Conservation (phyloP, 2,329 filamentous ascomycete species). For the Alternaria arborescens region DNA sequence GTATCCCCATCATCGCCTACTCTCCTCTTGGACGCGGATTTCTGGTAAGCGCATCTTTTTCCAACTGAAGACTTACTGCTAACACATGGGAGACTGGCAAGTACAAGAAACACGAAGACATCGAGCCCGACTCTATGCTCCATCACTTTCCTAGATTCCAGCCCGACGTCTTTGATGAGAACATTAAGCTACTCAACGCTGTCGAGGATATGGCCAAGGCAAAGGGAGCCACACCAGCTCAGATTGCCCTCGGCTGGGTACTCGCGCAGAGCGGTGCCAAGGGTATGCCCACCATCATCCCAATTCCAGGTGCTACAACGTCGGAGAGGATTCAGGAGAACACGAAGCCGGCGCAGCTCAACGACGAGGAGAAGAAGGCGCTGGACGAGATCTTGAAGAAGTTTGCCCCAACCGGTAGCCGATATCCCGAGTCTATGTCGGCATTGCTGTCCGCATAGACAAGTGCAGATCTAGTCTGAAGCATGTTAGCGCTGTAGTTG, state of each 20-base stretch:
- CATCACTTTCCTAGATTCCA: slow-evolving; percentile 67
- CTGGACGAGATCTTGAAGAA: slow-evolving; percentile 61
- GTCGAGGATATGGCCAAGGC: slow-evolving; percentile 67
- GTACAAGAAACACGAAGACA: slow-evolving; percentile 62
- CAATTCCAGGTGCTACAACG: slow-evolving; percentile 71
- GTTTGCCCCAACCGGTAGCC: slow-evolving; percentile 53
- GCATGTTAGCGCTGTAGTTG: slow-evolving; percentile 22
- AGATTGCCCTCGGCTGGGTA: slow-evolving; percentile 74
- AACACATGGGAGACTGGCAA: slow-evolving; percentile 46
- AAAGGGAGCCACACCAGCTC: slow-evolving; percentile 67
- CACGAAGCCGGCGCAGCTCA: slow-evolving; percentile 62
- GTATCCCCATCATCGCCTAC: slow-evolving; percentile 75
- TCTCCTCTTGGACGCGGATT: slow-evolving; percentile 73
- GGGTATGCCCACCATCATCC: slow-evolving; percentile 67
- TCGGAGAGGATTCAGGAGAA: slow-evolving; percentile 69
- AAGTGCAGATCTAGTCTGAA: background rate
- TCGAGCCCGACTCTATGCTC: slow-evolving; percentile 65
- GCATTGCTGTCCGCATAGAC: slow-evolving; percentile 22
- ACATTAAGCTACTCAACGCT: slow-evolving; percentile 68
- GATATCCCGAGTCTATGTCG: slow-evolving; percentile 44
- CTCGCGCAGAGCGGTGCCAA: slow-evolving; percentile 59
- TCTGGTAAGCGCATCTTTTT: slow-evolving; percentile 44
- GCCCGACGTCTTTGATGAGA: slow-evolving; percentile 69
- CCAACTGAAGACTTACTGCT: slow-evolving; percentile 15
- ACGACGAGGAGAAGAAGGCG: slow-evolving; percentile 59